Conservation (phyloP, 305 asterid genomes). For the Fraxinus latifolia region DNA sequence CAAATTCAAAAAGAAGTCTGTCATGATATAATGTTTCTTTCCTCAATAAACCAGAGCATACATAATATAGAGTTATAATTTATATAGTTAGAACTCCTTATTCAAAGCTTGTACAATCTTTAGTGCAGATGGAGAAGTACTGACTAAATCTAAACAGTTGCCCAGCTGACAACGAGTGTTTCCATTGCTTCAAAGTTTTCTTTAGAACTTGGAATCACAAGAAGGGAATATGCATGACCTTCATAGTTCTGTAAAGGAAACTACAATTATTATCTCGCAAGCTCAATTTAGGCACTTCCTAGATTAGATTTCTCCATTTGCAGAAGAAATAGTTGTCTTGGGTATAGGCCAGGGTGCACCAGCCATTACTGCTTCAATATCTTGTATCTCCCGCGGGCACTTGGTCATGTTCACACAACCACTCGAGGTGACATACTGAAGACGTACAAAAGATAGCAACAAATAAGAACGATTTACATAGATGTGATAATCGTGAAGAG, state of each 20-base stretch:
- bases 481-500: neutral
- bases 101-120: neutral
- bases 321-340: constrained; percentile 23
- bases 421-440: constrained; percentile 56
- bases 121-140: neutral
- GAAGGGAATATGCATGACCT: constrained; percentile 22
- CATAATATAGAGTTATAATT: neutral
- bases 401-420: constrained; percentile 90
- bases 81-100: neutral
- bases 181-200: constrained; percentile 31
- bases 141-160: neutral
- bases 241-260: neutral
- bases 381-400: constrained; percentile 71
- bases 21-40: too few species aligned
- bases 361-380: constrained; percentile 89
- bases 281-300: neutral
- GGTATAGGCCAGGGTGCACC: constrained; percentile 55
- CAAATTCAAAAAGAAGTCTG: neutral
- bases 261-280: neutral
- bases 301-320: constrained; percentile 29
- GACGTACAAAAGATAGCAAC: constrained; percentile 14
- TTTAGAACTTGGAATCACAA: neutral
- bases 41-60: neutral
- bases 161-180: neutral
- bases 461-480: neutral